phyloP scores from a whole-genome alignment of 2,329 filamentous ascomycete genomes.

The Helminthosporium solani region DNA sequence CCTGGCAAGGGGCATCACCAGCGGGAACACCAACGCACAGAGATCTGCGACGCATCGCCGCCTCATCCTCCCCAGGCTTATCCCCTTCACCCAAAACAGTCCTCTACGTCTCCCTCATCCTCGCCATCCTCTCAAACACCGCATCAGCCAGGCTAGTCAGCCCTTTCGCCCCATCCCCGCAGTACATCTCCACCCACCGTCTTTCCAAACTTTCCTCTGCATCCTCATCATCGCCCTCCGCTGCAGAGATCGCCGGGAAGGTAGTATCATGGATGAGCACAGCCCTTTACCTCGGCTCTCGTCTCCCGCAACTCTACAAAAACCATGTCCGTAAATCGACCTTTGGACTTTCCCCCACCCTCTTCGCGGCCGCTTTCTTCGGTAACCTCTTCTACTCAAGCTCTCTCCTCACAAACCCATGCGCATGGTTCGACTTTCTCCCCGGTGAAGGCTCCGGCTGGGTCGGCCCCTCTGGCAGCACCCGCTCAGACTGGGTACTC shows the following conservation, averaged over 20 bases:
- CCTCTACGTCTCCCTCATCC: conserved; percentile 48
- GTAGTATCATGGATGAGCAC: conserved; percentile 48
- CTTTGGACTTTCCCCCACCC: conserved; percentile 60
- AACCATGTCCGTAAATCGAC: conserved; percentile 65
- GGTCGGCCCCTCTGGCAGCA: conserved; percentile 58
- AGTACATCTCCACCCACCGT: conserved; percentile 15
- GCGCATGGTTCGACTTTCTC: conserved; percentile 59
- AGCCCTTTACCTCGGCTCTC: conserved; percentile 42
- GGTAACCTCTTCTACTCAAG: conserved; percentile 68
- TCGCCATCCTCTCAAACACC: conserved; percentile 46
- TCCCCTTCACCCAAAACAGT: conserved; percentile 46
- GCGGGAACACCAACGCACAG: conserved; percentile 24
- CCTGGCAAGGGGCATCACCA: conserved; percentile 22
- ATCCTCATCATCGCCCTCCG: conserved; percentile 14
- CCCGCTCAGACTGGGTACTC: conserved; percentile 57
- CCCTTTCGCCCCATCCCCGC: conserved; percentile 24
- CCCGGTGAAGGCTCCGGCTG: conserved; percentile 59
- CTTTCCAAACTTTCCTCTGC: conserved; percentile 14
- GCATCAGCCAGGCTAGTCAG: conserved; percentile 32
- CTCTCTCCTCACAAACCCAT: conserved; percentile 63
- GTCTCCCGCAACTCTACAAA: conserved; percentile 63
- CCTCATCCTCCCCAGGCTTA: conserved; percentile 47
- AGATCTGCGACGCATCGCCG: conserved; percentile 33
- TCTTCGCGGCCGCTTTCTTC: conserved; percentile 67
- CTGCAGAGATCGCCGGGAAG: conserved; percentile 42